Conservation (phyloP, 768 basidiomycete genomes). For the Collybia sordida region DNA sequence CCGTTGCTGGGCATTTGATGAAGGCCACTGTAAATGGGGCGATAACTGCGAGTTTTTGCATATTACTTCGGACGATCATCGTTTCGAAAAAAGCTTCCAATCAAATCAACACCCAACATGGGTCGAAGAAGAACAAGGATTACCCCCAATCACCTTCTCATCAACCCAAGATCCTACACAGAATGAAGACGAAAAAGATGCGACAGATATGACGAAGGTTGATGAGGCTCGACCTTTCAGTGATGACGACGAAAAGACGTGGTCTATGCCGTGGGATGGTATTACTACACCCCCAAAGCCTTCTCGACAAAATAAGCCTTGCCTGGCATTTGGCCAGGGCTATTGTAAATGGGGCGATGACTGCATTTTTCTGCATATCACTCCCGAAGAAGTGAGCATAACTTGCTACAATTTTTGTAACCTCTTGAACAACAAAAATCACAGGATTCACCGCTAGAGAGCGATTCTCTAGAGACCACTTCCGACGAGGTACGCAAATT, state of each 20-base stretch:
- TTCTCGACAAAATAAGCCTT: constrained; percentile 23
- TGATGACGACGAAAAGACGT: constrained; percentile 17
- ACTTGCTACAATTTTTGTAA: no score
- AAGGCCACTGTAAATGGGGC: constrained; percentile 31
- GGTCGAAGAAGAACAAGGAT: no score
- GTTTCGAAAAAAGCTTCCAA: no score
- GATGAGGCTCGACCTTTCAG: not conserved
- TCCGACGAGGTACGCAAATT: no score
- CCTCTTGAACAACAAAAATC: no score
- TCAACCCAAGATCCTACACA: no score
- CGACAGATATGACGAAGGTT: not conserved
- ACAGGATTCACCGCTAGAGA: no score
- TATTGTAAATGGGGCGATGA: constrained; percentile 26
- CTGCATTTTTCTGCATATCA: constrained; percentile 28
- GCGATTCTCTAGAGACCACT: no score
- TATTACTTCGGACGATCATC: constrained; percentile 14
- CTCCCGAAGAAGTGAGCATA: no score
- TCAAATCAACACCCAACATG: no score
- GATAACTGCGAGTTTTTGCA: constrained; percentile 29
- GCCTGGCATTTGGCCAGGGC: constrained; percentile 34
- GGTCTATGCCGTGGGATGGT: constrained; percentile 16
- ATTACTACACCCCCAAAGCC: constrained; percentile 1
- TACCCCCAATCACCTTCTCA: no score
- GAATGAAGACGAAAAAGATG: no score
- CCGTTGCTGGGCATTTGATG: constrained; percentile 32